Evolutionary conservation across 352 stramenopile species (phyloP).

Genomic region (Elongisporangium senticosum): DNA sequence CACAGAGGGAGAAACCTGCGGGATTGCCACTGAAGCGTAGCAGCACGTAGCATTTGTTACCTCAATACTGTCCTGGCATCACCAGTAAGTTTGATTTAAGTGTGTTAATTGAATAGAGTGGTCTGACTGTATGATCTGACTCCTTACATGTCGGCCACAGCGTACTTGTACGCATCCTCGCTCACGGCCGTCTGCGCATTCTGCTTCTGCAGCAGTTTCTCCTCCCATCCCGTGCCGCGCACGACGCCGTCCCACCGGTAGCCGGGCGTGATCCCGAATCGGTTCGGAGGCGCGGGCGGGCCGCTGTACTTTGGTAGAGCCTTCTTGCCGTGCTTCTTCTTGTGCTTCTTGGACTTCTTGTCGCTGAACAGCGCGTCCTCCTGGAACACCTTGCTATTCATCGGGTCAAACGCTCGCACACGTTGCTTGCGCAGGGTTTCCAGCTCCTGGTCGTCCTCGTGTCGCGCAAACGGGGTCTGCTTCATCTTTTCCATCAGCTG

Average conservation of each 20-base stretch:
- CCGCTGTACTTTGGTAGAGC: slow-evolving; percentile 64
- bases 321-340: slow-evolving; percentile 21
- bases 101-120: neutral
- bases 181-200: slow-evolving; percentile 53
- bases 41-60: too few relatives aligned
- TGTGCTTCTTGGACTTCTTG: slow-evolving; percentile 46
- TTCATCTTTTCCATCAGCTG: slow-evolving; percentile 65
- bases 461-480: slow-evolving; percentile 51
- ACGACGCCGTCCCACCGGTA: slow-evolving; percentile 99
- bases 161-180: slow-evolving; percentile 78
- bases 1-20: neutral
- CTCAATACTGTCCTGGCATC: too few relatives aligned
- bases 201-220: slow-evolving; percentile 85
- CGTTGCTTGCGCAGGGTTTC: slow-evolving; percentile 51
- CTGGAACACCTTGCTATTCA: slow-evolving; percentile 72
- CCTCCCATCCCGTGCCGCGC: slow-evolving; percentile 94
- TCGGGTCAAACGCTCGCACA: slow-evolving; percentile 69
- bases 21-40: neutral
- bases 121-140: slow-evolving; percentile 3
- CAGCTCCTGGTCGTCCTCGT: slow-evolving; percentile 67
- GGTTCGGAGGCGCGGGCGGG: slow-evolving; percentile 67
- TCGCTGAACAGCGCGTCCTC: slow-evolving; percentile 36
- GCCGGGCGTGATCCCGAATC: slow-evolving; percentile 90
- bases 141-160: slow-evolving; percentile 79
- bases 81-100: too few relatives aligned